A percentile compares a stretch with the other conserved stretches of the same genome.
Conservation (phyloP, 1,284 basidiomycete genomes). For the Fomes fomentarius region DNA sequence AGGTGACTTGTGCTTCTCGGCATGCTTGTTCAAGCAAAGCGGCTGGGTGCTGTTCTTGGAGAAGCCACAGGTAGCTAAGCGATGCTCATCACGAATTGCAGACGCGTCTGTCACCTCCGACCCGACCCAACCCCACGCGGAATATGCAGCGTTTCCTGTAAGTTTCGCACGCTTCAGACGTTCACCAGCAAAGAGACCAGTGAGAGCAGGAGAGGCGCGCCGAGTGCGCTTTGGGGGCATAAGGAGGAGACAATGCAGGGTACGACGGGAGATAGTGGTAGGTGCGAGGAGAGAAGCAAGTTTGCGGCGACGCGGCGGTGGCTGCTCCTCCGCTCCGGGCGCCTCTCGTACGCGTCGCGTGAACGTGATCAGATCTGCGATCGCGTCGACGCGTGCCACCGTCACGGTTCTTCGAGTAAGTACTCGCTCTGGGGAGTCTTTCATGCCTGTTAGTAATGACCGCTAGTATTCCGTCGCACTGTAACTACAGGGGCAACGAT, state of each 20-base stretch:
- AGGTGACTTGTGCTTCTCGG: constrained; percentile 24
- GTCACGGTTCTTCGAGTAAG: not conserved
- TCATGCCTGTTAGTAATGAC: too few species aligned
- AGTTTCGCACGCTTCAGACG: constrained; percentile 60
- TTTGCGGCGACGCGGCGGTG: constrained; percentile 17
- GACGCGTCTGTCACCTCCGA: constrained; percentile 58
- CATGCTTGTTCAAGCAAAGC: constrained; percentile 60
- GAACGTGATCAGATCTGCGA: constrained; percentile 18
- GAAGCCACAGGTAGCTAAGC: constrained; percentile 69
- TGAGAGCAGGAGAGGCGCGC: constrained; percentile 47
- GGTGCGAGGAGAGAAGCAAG: constrained; percentile 2
- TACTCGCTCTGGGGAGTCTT: too few species aligned
- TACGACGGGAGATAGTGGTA: not conserved
- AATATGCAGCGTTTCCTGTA: constrained; percentile 44
- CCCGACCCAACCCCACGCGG: constrained; percentile 80
- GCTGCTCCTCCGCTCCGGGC: constrained; percentile 12
- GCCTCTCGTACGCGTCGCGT: constrained; percentile 21
- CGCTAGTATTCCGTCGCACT: too few species aligned
- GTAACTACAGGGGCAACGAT: too few species aligned
- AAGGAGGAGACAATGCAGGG: not conserved
- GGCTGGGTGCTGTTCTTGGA: constrained; percentile 48
- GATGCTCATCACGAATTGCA: constrained; percentile 67
- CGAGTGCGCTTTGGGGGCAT: constrained; percentile 71
- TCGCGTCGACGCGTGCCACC: not conserved
- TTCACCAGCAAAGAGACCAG: constrained; percentile 61